Conservation (phyloP, 345 rosid genomes). For the Physaria fendleri region DNA sequence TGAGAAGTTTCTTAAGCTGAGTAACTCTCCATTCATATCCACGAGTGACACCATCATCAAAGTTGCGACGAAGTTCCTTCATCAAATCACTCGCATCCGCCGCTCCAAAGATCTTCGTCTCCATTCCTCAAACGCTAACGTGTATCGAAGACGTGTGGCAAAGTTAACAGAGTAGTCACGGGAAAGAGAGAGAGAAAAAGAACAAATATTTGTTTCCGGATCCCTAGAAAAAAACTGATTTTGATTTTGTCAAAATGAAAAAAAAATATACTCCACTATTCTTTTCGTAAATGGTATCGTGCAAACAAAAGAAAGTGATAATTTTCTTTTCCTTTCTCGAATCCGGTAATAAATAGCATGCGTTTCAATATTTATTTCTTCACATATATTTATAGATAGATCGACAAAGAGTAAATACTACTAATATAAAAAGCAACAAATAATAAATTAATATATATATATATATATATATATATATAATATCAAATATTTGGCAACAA, state of each 20-base stretch:
- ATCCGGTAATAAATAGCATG: too few species aligned
- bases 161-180: not conserved
- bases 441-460: too few species aligned
- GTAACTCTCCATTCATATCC: slow-evolving; percentile 66
- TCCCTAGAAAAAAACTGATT: not conserved
- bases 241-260: not conserved
- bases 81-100: slow-evolving; percentile 44
- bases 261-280: not conserved
- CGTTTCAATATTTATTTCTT: too few species aligned
- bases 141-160: not conserved
- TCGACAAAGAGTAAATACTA: too few species aligned
- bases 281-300: not conserved
- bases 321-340: not conserved
- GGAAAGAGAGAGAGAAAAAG: not conserved
- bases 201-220: not conserved
- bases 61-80: slow-evolving; percentile 46
- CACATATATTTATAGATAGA: too few species aligned
- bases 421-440: too few species aligned
- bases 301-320: not conserved
- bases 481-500: too few species aligned
- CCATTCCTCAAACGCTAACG: slow-evolving; percentile 30
- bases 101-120: slow-evolving; percentile 35
- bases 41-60: slow-evolving; percentile 54
- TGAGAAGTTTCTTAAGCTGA: slow-evolving; percentile 53
- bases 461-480: too few species aligned